These are phyloP conservation scores for Tetracladium marchalianum DNA, from an alignment of 495 filamentous ascomycete genomes.

Conservation along the genomic window DNA sequence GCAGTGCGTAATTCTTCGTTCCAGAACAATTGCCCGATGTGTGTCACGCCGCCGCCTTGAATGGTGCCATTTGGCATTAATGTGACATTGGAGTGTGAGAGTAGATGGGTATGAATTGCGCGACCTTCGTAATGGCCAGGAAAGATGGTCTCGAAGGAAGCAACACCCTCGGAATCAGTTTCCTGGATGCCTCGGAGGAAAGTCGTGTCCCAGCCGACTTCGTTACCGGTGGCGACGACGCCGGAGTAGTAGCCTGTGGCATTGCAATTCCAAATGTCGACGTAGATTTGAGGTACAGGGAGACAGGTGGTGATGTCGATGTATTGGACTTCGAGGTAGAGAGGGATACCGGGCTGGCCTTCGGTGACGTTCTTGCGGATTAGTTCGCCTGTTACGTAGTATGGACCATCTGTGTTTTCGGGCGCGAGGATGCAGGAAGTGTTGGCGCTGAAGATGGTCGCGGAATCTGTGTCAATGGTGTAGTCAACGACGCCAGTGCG, in stretches of 20 bases:
- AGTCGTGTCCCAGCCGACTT: conserved; percentile 34
- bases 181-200: conserved; percentile 40
- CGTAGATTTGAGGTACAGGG: conserved; percentile 35
- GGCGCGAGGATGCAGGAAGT: conserved; percentile 38
- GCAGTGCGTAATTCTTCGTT: conserved; percentile 39
- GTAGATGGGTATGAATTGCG: conserved; percentile 45
- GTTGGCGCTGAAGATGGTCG: conserved; percentile 43
- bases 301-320: conserved; percentile 43
- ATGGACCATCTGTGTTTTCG: conserved; percentile 42
- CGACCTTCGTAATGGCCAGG: conserved; percentile 50
- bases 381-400: conserved; percentile 44
- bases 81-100: conserved; percentile 35
- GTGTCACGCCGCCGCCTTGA: conserved; percentile 35
- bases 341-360: conserved; percentile 32
- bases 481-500: conserved; percentile 29
- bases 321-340: conserved; percentile 45
- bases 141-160: conserved; percentile 44
- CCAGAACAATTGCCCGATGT: conserved; percentile 56
- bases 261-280: conserved; percentile 50
- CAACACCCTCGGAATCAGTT: conserved; percentile 44
- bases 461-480: conserved; percentile 34
- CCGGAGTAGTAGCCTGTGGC: conserved; percentile 44
- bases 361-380: conserved; percentile 44
- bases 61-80: conserved; percentile 37
- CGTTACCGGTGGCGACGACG: conserved; percentile 19